Evolutionary conservation across 176 grass and related monocot species (phyloP), one percentile per base, ranked within the genome.

Genomic region (Echinochloa phyllopogon): DNA sequence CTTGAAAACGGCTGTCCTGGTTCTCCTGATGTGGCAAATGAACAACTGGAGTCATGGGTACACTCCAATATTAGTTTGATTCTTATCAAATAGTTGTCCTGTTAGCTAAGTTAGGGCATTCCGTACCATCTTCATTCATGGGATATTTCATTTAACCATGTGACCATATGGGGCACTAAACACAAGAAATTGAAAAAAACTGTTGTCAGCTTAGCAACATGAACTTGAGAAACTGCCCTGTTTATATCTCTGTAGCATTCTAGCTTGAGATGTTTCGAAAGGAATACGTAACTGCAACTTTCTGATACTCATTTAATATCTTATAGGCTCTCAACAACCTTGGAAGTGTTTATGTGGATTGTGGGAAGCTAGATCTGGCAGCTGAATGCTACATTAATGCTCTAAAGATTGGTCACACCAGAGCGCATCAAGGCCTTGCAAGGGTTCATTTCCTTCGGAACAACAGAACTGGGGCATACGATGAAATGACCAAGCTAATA

Each of bases 331-430:
- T 99, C 75, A 99, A 99, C 84, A 99, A 99, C 74, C 93, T 99
- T 23, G 97, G 97, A 55, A 99, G 97, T 79, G 97, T 99, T 75
- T 99, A 96, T 87, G 97, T 99, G 65, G 97, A 99, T 56, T 99
- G 89, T 25, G 87, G 84, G 48, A 99, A 99, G 78, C 88, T 99
- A 59, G 94, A 96, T n/a, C 82, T 94, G 81, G 97, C 94, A 84
- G 93, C 93, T 39, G 97, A 99, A 85, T 94, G 97, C 84, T 99
- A 99, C 84, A 89, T 85, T 37, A 96, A 87, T 47, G 97, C 94
- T 6, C 70, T 99, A 74, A 99, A 99, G 83, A 99, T 99, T 75
- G 84, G 94, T 10, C 97, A 99, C 86, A 99, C 94, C 8, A 91
- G 97, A 84, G 97, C 97, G 12, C 94, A 99, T 79, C 97, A 99